These are phyloP conservation scores for Jimgerdemannia lactiflua DNA, from an alignment of 192 early-diverging fungal species.

Conservation along the genomic window DNA sequence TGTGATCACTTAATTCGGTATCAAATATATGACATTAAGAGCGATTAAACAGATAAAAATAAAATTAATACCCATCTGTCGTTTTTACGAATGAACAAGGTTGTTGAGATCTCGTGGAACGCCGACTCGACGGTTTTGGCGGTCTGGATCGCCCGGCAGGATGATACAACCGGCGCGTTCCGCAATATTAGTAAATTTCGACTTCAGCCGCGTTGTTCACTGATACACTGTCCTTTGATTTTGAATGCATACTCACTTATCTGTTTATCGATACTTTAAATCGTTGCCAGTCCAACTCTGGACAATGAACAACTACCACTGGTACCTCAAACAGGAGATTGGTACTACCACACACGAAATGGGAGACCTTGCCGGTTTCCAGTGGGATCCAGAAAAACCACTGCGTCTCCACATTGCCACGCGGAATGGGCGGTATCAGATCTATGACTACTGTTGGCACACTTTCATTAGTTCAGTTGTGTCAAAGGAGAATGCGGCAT, in stretches of 20 bases:
- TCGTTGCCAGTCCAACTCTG: conserved; percentile 75
- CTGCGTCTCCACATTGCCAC: conserved; percentile 32
- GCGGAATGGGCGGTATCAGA: conserved; percentile 31
- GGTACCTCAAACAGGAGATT: conserved; percentile 93
- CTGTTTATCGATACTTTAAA: too few relatives aligned
- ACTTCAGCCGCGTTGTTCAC: too few relatives aligned
- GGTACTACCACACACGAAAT: conserved; percentile 20
- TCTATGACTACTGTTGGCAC: conserved; percentile 34
- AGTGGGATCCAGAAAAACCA: conserved; percentile 84
- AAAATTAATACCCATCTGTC: too few relatives aligned
- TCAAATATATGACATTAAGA: too few relatives aligned
- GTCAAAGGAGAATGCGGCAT: conserved; percentile 36
- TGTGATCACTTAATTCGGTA: too few relatives aligned
- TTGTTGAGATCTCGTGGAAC: conserved; percentile 79
- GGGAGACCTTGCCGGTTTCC: conserved; percentile 42
- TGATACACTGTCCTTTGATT: too few relatives aligned
- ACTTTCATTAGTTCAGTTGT: conserved; percentile 37
- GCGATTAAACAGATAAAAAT: too few relatives aligned
- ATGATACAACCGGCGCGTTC: conserved; percentile 11
- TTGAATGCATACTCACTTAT: too few relatives aligned
- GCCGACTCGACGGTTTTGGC: conserved; percentile 87
- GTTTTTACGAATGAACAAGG: not conserved
- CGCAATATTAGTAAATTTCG: conserved; percentile 16
- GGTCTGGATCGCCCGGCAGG: conserved; percentile 49
- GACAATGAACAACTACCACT: conserved; percentile 94